phyloP scores from a whole-genome alignment of 768 basidiomycete species.

The Hypholoma sublateritium region DNA sequence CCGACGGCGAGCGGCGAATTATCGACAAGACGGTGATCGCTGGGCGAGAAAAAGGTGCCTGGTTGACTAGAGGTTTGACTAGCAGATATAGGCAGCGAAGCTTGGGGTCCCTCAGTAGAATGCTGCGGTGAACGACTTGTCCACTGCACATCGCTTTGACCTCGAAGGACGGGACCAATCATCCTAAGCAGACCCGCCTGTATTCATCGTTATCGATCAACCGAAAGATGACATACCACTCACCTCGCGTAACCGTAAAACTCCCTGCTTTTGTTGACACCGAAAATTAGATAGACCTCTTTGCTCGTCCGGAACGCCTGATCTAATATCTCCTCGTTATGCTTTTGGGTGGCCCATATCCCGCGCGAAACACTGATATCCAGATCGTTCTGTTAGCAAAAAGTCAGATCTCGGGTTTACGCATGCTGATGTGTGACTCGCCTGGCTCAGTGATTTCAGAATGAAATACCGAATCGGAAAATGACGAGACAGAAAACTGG shows the following conservation, averaged over 20 bases:
- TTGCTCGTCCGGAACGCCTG: conserved; percentile 90
- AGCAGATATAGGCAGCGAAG: neutral
- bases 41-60: conserved; percentile 31
- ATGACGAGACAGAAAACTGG: conserved; percentile 69
- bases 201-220: neutral
- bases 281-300: conserved; percentile 88
- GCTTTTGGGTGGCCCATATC: conserved; percentile 90
- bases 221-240: conserved; percentile 6
- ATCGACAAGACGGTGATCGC: conserved; percentile 37
- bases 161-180: conserved; percentile 59
- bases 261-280: conserved; percentile 92
- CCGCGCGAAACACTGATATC: conserved; percentile 78
- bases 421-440: conserved; percentile 27
- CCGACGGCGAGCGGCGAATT: conserved; percentile 31
- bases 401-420: conserved; percentile 7
- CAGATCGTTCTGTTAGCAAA: conserved; percentile 58
- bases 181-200: conserved; percentile 47
- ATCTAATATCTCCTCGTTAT: conserved; percentile 89
- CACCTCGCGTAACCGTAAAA: conserved; percentile 93
- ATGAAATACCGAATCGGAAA: conserved; percentile 94
- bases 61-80: neutral
- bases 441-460: conserved; percentile 83
- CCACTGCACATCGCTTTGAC: conserved; percentile 57
- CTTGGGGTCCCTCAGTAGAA: neutral
- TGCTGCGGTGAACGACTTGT: conserved; percentile 35